Evolutionary conservation across 352 stramenopile genomes (phyloP).

Genomic region (Thraustochytrium sp.): DNA sequence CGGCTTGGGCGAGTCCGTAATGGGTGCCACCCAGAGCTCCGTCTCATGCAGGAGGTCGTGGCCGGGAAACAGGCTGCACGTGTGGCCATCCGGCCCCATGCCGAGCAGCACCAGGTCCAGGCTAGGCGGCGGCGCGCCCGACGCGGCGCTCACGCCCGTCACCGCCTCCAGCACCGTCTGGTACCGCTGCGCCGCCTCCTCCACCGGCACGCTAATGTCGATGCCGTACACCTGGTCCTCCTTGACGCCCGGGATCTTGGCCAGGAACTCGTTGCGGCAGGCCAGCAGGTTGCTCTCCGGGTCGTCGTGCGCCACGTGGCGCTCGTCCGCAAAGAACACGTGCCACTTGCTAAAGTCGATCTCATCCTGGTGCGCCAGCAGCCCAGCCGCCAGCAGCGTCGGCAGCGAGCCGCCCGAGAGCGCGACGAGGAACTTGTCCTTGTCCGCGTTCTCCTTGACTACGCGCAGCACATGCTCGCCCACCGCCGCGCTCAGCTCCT

Average conservation of each 20-base stretch:
- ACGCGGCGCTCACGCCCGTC: neutral
- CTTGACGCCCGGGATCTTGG: constrained; percentile 66
- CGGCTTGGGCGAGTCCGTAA: constrained; percentile 95
- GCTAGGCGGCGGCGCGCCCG: constrained; percentile 53
- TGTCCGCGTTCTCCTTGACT: neutral
- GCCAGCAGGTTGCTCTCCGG: constrained; percentile 91
- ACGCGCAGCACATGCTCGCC: neutral
- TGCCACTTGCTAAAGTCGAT: constrained; percentile 80
- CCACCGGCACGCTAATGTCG: constrained; percentile 66
- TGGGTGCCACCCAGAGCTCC: constrained; percentile 76
- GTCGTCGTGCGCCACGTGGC: constrained; percentile 82
- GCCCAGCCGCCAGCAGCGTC: constrained; percentile 55
- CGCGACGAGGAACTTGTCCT: constrained; percentile 54
- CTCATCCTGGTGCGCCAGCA: constrained; percentile 32
- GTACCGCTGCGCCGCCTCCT: constrained; percentile 50
- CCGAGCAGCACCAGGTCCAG: constrained; percentile 93
- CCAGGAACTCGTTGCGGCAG: constrained; percentile 79
- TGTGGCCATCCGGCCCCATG: constrained; percentile 96
- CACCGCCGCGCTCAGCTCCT: constrained; percentile 16
- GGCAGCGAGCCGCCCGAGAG: constrained; percentile 76
- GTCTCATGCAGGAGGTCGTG: constrained; percentile 82
- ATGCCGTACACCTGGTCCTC: constrained; percentile 81
- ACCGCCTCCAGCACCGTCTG: neutral
- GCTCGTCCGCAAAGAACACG: constrained; percentile 95
- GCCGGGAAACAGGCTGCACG: constrained; percentile 92